phyloP scores from a whole-genome alignment of 169 alveolate species.

The Blepharisma undulans region DNA sequence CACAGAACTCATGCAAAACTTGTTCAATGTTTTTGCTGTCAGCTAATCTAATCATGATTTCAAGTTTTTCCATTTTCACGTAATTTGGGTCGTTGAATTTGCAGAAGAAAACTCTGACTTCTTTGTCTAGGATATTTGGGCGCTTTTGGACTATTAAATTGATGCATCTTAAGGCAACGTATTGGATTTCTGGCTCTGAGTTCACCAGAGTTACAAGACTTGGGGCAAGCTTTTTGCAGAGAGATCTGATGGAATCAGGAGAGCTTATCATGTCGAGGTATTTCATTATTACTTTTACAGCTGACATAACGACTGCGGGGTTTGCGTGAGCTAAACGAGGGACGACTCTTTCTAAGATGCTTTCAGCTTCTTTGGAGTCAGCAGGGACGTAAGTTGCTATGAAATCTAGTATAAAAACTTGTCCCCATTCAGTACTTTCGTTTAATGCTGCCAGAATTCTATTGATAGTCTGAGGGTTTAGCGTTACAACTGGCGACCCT shows the following conservation, averaged over 20 bases:
- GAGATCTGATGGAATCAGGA: conserved; percentile 87
- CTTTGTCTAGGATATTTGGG: conserved; percentile 93
- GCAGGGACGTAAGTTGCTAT: conserved; percentile 91
- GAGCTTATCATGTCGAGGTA: conserved; percentile 88
- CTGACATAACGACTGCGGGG: conserved; percentile 97
- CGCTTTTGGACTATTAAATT: conserved; percentile 94
- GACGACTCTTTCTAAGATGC: conserved; percentile 92
- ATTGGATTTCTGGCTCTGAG: conserved; percentile 97
- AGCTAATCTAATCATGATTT: conserved; percentile 86
- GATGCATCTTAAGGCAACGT: conserved; percentile 94
- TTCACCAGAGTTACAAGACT: conserved; percentile 95
- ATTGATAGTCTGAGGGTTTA: conserved; percentile 40
- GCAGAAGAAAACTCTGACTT: conserved; percentile 96
- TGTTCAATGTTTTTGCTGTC: conserved; percentile 73
- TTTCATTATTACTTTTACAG: conserved; percentile 87
- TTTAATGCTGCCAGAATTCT: conserved; percentile 63
- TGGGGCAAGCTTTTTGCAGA: conserved; percentile 92
- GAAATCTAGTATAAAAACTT: conserved; percentile 96
- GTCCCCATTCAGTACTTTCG: conserved; percentile 88
- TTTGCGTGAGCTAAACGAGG: conserved; percentile 96
- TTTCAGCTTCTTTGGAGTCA: conserved; percentile 93
- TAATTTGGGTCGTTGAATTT: conserved; percentile 98
- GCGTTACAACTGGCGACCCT: conserved; percentile 58
- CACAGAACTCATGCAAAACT: conserved; percentile 93
- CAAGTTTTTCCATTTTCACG: conserved; percentile 98